phyloP scores from a whole-genome alignment of 78 protist species.

The Dictyostelium citrinum region DNA sequence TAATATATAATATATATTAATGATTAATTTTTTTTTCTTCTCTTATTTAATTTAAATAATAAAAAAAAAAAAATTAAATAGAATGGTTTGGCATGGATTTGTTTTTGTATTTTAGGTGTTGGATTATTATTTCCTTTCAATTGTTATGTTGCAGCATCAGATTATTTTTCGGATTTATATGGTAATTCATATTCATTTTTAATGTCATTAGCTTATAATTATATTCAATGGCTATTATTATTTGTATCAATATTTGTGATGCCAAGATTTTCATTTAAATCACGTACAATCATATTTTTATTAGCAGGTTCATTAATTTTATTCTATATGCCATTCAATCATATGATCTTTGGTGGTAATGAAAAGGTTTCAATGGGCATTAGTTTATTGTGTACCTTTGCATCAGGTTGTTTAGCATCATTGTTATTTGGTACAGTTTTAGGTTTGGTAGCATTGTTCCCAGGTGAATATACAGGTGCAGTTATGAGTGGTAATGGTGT shows the following conservation, averaged over 20 bases:
- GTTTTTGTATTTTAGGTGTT: conserved; percentile 61
- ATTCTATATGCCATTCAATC: conserved; percentile 59
- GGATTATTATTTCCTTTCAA: conserved; percentile 76
- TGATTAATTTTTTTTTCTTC: background rate
- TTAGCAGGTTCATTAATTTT: conserved; percentile 25
- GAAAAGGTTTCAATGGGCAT: background rate
- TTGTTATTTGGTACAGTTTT: conserved; percentile 69
- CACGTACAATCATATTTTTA: conserved; percentile 24
- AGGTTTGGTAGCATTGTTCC: conserved; percentile 66
- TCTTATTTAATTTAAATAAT: background rate
- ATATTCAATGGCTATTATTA: conserved; percentile 49
- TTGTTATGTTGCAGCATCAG: conserved; percentile 62
- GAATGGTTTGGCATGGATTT: conserved; percentile 63
- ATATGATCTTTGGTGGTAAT: background rate
- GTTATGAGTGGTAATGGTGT: conserved; percentile 81
- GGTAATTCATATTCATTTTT: conserved; percentile 39
- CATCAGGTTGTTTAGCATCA: conserved; percentile 52
- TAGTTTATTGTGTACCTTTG: conserved; percentile 22
- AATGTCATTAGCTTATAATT: conserved; percentile 74
- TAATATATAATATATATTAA: no score
- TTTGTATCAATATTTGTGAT: conserved; percentile 45
- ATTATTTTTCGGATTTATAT: conserved; percentile 29
- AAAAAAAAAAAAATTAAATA: background rate
- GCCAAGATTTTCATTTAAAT: conserved; percentile 48
- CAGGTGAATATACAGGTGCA: conserved; percentile 70